Conservation (phyloP, 495 filamentous ascomycete species). For the Aspergillus indologenus region DNA sequence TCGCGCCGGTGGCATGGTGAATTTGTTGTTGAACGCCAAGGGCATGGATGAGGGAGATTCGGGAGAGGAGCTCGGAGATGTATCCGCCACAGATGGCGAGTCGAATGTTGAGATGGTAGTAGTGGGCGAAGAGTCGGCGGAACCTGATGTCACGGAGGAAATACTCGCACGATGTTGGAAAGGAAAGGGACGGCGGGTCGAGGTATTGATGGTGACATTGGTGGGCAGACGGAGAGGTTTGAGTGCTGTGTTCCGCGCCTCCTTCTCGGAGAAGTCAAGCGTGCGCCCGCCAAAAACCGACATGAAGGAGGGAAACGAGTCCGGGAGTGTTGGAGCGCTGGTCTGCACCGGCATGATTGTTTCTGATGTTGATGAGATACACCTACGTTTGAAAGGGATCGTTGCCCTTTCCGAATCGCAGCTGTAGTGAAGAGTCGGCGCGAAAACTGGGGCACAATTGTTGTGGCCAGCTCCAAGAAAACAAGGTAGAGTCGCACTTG, state of each 20-base stretch:
- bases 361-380: constrained; percentile 17
- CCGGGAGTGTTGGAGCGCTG: constrained; percentile 46
- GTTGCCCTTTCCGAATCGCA: constrained; percentile 24
- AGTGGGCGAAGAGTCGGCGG: constrained; percentile 90
- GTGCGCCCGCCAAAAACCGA: constrained; percentile 56
- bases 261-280: constrained; percentile 26
- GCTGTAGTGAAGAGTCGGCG: constrained; percentile 16
- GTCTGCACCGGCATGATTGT: constrained; percentile 48
- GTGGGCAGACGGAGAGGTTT: constrained; percentile 30
- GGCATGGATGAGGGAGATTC: constrained; percentile 71
- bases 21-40: constrained; percentile 39
- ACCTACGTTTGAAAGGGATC: constrained; percentile 30
- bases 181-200: constrained; percentile 26
- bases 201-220: constrained; percentile 33
- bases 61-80: constrained; percentile 87
- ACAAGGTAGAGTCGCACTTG: constrained; percentile 33
- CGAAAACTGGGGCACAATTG: constrained; percentile 18
- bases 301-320: constrained; percentile 71
- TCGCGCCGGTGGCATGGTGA: constrained; percentile 26
- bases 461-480: constrained; percentile 23
- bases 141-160: constrained; percentile 78
- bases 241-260: constrained; percentile 25
- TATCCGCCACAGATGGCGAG: constrained; percentile 81
- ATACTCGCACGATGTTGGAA: constrained; percentile 43
- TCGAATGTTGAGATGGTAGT: constrained; percentile 93